A percentile compares a stretch with the other conserved stretches of the same genome.
Conservation (phyloP, 805 yeast genomes). For the Saccharomycopsis oosterbeekiorum region DNA sequence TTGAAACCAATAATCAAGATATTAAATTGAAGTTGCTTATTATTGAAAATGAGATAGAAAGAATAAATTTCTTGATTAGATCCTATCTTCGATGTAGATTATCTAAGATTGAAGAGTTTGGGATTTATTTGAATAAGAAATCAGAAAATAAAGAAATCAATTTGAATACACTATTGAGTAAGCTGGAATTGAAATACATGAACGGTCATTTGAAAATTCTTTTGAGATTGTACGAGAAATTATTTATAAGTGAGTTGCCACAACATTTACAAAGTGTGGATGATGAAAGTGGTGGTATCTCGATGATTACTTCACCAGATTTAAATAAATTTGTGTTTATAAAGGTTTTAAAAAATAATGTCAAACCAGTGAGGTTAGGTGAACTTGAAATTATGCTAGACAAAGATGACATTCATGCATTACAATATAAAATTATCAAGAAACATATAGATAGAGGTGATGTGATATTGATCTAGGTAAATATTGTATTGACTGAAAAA, state of each 20-base stretch:
- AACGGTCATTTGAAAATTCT: conserved; percentile 56
- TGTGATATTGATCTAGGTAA: conserved; percentile 11
- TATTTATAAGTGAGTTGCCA: conserved; percentile 63
- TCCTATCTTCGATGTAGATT: conserved; percentile 73
- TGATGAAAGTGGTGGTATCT: conserved; percentile 55
- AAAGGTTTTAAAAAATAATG: conserved; percentile 11
- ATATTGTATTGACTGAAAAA: not conserved
- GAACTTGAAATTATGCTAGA: conserved; percentile 18
- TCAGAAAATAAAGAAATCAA: conserved; percentile 23
- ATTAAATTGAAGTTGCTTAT: conserved; percentile 73
- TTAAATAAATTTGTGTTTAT: conserved; percentile 70
- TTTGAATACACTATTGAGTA: conserved; percentile 36
- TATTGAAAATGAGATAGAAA: conserved; percentile 84
- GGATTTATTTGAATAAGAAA: conserved; percentile 44
- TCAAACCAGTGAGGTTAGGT: conserved; percentile 11
- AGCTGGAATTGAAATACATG: conserved; percentile 57
- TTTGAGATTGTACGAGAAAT: conserved; percentile 52
- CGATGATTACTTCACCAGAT: conserved; percentile 77
- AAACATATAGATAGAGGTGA: conserved; percentile 14
- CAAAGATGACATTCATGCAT: conserved; percentile 16
- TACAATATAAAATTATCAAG: conserved; percentile 16
- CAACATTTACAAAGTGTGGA: conserved; percentile 60
- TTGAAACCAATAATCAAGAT: conserved; percentile 53
- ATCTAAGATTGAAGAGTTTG: conserved; percentile 60
- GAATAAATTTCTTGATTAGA: conserved; percentile 74